Base-by-base conservation (phyloP, 2,329 filamentous ascomycete genomes). In the Sarocladiaceae sp. region DNA sequence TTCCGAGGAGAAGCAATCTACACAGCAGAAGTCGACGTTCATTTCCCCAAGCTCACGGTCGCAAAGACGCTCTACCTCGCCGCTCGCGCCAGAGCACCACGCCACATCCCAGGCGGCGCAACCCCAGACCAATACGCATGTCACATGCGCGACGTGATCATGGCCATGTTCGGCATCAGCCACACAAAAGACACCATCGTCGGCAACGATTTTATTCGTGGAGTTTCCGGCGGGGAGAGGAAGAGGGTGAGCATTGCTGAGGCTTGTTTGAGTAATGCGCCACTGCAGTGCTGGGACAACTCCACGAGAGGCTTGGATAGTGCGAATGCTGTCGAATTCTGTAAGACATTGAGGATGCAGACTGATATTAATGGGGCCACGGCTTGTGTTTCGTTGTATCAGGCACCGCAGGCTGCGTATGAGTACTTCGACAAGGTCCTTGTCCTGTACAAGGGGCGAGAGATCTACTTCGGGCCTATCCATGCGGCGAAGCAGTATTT, bases 1-100 rank as follows among this genome's bases (percentile, higher is more conserved):
- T 91, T 93, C 71, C 84, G 87, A 25, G 90, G 90, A 58, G 90
- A 95, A 69, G 88, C 87, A 55, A 92, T 94, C 65, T 94, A 94
- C 71, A 92, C 87, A 0, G 88, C 88, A 54, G 89, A 93, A 66
- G 85, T 89, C 31, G 90, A 95, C 64, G 86, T 88, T 3, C 88
- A 92, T 68, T 92, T 92, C 62, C 87, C 88, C 13, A 80, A 84
- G 70, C 70, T 93, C 60, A 84, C 81, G 2, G 88, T 93, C 39
- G 87, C 87, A 50, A 86, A 93, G 60, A 94, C 89, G 1, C 76
- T 93, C 44, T 85, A 82, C 51, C 93, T 93, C 56, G 88, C 88
- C 20, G 87, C 88, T 3, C 75, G 81, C 17, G 86, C 88, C 6
- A 78, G 86, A 52, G 79, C 84, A 47, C 85, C 86, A 2, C 79